Conservation (phyloP, 768 basidiomycete genomes). For the Psilocybe cyanescens region DNA sequence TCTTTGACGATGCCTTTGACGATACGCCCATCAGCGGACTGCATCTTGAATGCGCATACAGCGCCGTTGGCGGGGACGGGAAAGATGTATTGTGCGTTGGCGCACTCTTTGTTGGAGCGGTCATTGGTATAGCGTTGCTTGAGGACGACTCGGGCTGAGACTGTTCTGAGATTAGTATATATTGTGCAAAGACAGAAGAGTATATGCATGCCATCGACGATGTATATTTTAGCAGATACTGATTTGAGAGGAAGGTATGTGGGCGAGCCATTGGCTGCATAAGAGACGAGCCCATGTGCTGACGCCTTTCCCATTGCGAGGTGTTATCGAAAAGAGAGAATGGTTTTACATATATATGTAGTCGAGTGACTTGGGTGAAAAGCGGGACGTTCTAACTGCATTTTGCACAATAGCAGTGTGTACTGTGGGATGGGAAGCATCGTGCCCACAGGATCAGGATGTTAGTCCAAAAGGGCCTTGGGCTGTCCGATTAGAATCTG, state of each 20-base stretch:
- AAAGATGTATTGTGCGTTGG: constrained; percentile 6
- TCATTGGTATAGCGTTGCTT: constrained; percentile 6
- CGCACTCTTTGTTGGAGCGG: background rate
- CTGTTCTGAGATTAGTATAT: background rate
- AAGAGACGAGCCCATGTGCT: constrained; percentile 6
- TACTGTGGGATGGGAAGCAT: too few relatives aligned
- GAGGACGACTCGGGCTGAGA: constrained; percentile 8
- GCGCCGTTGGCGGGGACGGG: constrained; percentile 10
- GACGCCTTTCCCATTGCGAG: constrained; percentile 2
- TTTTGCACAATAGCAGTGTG: too few relatives aligned
- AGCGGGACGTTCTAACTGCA: too few relatives aligned
- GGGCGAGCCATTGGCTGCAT: constrained; percentile 1
- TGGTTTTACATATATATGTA: too few relatives aligned
- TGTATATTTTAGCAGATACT: constrained; percentile 3
- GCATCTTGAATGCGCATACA: constrained; percentile 12
- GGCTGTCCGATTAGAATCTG: too few relatives aligned
- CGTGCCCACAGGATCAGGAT: too few relatives aligned
- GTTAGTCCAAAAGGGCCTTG: too few relatives aligned
- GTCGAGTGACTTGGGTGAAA: too few relatives aligned
- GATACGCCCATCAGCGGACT: background rate
- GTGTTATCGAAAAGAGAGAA: too few relatives aligned
- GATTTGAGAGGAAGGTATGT: constrained; percentile 6
- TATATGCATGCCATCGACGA: constrained; percentile 1
- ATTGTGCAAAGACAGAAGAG: too few relatives aligned
- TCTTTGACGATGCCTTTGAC: constrained; percentile 11